Conservation (phyloP, 352 stramenopile species). For the Phytophthora aleatoria region DNA sequence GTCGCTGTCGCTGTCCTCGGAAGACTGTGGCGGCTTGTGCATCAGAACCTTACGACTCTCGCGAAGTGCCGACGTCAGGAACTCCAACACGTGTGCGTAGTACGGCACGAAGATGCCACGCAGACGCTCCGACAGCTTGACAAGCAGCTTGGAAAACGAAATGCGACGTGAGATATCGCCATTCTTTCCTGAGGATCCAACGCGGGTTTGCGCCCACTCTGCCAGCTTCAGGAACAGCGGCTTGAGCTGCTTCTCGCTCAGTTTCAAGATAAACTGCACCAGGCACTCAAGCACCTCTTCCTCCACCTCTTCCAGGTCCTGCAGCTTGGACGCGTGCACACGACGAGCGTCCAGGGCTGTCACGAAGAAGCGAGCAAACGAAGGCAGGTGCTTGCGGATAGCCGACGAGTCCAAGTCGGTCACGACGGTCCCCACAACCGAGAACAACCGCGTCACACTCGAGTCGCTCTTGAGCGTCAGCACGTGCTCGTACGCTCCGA, state of each 20-base stretch:
- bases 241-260: constrained; percentile 91
- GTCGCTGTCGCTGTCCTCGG: constrained; percentile 36
- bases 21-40: constrained; percentile 43
- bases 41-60: constrained; percentile 58
- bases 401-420: constrained; percentile 47
- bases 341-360: constrained; percentile 76
- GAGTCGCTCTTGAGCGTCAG: constrained; percentile 51
- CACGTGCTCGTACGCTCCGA: constrained; percentile 72
- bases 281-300: constrained; percentile 79
- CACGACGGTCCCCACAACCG: constrained; percentile 72
- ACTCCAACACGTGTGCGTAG: constrained; percentile 78
- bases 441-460: constrained; percentile 72
- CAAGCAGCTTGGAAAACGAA: constrained; percentile 82
- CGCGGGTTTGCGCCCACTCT: constrained; percentile 72
- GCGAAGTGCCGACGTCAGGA: constrained; percentile 50
- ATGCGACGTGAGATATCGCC: constrained; percentile 62
- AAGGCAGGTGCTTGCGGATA: constrained; percentile 69
- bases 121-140: constrained; percentile 80
- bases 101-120: constrained; percentile 91
- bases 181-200: constrained; percentile 26
- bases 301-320: constrained; percentile 73
- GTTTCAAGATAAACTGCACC: constrained; percentile 83
- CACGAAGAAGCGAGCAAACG: constrained; percentile 86
- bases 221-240: constrained; percentile 87
- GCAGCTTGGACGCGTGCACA: constrained; percentile 56